Evolutionary conservation across 2,329 filamentous ascomycete genomes (phyloP).

Genomic region (Geosmithia putterillii): DNA sequence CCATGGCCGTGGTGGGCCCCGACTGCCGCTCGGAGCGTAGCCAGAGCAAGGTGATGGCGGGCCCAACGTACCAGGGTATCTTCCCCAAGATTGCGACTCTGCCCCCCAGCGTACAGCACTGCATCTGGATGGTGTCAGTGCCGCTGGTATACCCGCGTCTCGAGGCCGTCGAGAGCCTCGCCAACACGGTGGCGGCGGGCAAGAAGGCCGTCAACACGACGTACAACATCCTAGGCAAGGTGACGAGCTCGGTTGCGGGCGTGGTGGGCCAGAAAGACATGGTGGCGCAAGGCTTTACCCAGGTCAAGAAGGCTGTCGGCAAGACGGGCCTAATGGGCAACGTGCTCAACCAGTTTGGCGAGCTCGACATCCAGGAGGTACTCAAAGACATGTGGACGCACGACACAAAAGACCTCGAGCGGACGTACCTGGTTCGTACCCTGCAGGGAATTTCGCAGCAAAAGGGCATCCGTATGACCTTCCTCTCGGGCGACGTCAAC

Average conservation of each 20-base stretch:
- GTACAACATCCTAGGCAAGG: constrained; percentile 91
- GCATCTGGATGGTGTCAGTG: constrained; percentile 89
- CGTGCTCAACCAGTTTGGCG: constrained; percentile 90
- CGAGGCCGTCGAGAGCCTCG: constrained; percentile 82
- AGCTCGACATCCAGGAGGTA: constrained; percentile 89
- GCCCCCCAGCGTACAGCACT: constrained; percentile 89
- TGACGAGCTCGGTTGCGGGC: constrained; percentile 87
- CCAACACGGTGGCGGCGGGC: constrained; percentile 81
- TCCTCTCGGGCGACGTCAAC: constrained; percentile 86
- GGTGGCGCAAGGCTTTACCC: constrained; percentile 83
- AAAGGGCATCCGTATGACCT: constrained; percentile 93
- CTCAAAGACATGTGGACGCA: constrained; percentile 97
- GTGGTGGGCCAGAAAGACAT: constrained; percentile 92
- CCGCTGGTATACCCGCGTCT: constrained; percentile 84
- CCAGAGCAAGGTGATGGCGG: constrained; percentile 83
- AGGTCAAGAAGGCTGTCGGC: constrained; percentile 92
- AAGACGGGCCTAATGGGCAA: constrained; percentile 94
- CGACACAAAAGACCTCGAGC: constrained; percentile 91
- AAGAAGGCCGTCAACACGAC: constrained; percentile 95
- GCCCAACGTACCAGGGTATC: constrained; percentile 91
- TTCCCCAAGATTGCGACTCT: constrained; percentile 91
- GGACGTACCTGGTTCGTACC: constrained; percentile 92
- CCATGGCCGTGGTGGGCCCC: constrained; percentile 77
- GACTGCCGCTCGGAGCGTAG: constrained; percentile 89
- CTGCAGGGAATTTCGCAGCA: constrained; percentile 91